Evolutionary conservation across 352 stramenopile genomes (phyloP), one percentile per base, ranked within the genome.

Genomic region (Pythium brachiatum): DNA sequence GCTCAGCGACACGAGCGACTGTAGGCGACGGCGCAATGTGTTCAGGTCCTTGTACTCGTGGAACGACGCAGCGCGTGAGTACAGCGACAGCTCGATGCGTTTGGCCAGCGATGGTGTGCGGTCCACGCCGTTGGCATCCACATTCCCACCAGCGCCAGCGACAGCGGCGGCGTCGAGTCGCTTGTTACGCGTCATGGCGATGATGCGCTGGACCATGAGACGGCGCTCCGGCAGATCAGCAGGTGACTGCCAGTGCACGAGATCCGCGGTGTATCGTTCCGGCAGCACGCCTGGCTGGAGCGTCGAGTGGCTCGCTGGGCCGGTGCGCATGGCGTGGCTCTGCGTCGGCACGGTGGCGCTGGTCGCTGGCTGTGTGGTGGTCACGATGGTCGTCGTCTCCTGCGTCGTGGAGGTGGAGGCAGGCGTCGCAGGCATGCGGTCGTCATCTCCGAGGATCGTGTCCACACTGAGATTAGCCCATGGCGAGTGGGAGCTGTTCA

Each of bases 201-300:
- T 94, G 68, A 94, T 94, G 29, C 86, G 81, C 67, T 94, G 86
- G 7, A 94, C 86, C 86, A 94, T 92, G 2, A 94, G 72, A 0
- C 86, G 68, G 0, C 86, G 83, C 60, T 94, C 86, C 0, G 86
- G 86, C 2, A 94, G 69, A 64, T 94, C 86, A 0, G 76, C 81
- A 9, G 83, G 81, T n/a, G 83, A 90, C 74, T 94, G 86, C 86
- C 86, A 94, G 57, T 92, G 86, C 9, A 83, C 73, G 36, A 94
- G 57, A 51, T 94, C 86, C 3, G 79, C 69, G 12, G 86, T 92
- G 64, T 92, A 94, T 1, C 83, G 79, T 52, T 92, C 85, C 1
- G 83, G 83, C 2, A 92, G 76, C 11, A 87, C 66, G 4, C 83
- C 83, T 0, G 79, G 76, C 32, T 81, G 77, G 13, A 79, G 65